phyloP scores from a whole-genome alignment of 345 rosid genomes.

The Hirschfeldia incana region DNA sequence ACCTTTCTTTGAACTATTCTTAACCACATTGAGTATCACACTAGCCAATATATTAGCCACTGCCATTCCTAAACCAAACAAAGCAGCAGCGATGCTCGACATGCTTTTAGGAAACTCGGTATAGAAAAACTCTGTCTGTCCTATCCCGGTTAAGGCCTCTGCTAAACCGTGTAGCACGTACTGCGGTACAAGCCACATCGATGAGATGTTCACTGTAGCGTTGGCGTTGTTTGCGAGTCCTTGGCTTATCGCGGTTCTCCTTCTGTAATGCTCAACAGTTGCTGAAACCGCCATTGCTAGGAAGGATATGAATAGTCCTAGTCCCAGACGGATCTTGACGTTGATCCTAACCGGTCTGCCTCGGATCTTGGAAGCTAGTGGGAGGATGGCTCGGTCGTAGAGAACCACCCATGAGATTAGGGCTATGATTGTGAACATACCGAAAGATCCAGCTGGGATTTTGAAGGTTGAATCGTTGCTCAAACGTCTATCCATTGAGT shows the following conservation, averaged over 20 bases:
- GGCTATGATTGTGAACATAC: conserved; percentile 52
- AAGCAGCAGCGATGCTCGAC: conserved; percentile 68
- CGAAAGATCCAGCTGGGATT: conserved; percentile 76
- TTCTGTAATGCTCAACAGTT: conserved; percentile 55
- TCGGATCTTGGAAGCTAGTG: conserved; percentile 64
- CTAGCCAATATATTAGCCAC: conserved; percentile 66
- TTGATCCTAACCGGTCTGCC: conserved; percentile 55
- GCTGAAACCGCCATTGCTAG: conserved; percentile 67
- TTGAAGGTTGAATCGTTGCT: conserved; percentile 48
- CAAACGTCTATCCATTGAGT: conserved; percentile 66
- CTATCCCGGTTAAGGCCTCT: conserved; percentile 74
- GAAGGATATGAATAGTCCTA: conserved; percentile 60
- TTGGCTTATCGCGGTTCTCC: conserved; percentile 57
- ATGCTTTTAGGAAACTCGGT: conserved; percentile 76
- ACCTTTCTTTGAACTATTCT: conserved; percentile 47
- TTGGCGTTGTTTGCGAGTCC: conserved; percentile 47
- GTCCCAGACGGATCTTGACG: conserved; percentile 67
- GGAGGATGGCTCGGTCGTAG: conserved; percentile 73
- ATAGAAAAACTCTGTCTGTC: conserved; percentile 77
- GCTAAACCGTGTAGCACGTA: conserved; percentile 61
- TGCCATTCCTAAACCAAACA: conserved; percentile 69
- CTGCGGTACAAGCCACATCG: conserved; percentile 77
- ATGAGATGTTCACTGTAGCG: conserved; percentile 59
- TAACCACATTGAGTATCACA: conserved; percentile 47
- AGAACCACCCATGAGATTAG: conserved; percentile 56